phyloP scores from a whole-genome alignment of 148 eudicot genomes.

The Fagopyrum homotropicum region DNA sequence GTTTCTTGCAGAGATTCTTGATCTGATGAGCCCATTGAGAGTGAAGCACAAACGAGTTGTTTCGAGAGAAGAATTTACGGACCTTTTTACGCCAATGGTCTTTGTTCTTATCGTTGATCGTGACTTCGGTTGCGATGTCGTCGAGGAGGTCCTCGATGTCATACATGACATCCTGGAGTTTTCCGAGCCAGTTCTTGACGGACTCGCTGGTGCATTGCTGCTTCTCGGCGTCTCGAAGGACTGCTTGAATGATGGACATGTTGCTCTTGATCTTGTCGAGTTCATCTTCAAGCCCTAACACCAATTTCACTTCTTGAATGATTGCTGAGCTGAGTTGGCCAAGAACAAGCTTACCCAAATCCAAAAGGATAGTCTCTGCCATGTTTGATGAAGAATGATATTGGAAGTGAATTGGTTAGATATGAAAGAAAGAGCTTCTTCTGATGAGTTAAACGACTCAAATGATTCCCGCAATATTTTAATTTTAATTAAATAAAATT shows the following conservation, averaged over 20 bases:
- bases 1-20: neutral
- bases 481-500: too few relatives aligned
- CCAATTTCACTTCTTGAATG: neutral
- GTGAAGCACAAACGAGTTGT: neutral
- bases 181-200: conserved; percentile 13
- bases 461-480: too few relatives aligned
- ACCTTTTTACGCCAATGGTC: conserved; percentile 6
- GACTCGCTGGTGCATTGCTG: neutral
- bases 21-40: neutral
- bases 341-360: neutral
- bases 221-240: conserved; percentile 18
- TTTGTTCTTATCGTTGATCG: neutral
- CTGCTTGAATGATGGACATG: conserved; percentile 11
- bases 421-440: too few relatives aligned
- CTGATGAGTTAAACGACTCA: too few relatives aligned
- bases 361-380: neutral
- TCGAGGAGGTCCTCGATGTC: conserved; percentile 21
- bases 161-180: conserved; percentile 19
- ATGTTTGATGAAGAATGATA: neutral
- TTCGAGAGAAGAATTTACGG: conserved; percentile 15
- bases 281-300: neutral
- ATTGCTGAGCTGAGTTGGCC: neutral
- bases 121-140: neutral
- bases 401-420: too few relatives aligned
- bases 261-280: conserved; percentile 17